Conservation (phyloP, 2,329 filamentous ascomycete genomes). For the Beauveria varroae region DNA sequence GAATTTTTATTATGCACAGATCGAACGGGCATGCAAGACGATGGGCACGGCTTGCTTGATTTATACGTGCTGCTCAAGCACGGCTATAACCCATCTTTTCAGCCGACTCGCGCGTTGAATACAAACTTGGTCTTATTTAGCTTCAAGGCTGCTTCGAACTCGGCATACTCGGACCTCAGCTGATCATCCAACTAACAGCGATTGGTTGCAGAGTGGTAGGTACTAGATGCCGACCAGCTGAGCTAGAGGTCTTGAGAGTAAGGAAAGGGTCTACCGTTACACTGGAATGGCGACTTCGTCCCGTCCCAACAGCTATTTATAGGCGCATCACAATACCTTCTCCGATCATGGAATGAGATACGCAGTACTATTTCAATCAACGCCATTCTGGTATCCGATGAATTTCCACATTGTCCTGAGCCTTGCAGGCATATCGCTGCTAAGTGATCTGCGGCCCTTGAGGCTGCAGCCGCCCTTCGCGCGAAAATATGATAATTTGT, state of each 20-base stretch:
- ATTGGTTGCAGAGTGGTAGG: neutral
- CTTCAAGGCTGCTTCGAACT: neutral
- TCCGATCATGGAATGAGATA: neutral
- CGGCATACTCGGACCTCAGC: slow-evolving; percentile 4
- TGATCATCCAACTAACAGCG: neutral
- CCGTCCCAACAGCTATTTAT: neutral
- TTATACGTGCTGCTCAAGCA: neutral
- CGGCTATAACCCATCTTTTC: neutral
- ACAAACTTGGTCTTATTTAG: neutral
- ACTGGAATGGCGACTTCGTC: too few species aligned
- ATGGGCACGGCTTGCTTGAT: neutral
- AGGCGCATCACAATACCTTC: neutral
- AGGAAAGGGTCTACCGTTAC: too few species aligned
- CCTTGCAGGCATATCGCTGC: too few species aligned
- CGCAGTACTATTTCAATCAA: too few species aligned
- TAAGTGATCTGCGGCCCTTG: too few species aligned
- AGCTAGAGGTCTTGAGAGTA: neutral
- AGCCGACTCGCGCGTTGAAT: neutral
- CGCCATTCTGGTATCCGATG: too few species aligned
- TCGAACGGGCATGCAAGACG: too few species aligned
- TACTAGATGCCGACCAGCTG: neutral
- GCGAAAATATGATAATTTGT: too few species aligned
- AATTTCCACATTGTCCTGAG: too few species aligned
- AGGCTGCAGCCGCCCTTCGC: too few species aligned
- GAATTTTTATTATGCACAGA: neutral